Base-by-base conservation (phyloP, 768 basidiomycete species). In the Leccinum rimulosum region DNA sequence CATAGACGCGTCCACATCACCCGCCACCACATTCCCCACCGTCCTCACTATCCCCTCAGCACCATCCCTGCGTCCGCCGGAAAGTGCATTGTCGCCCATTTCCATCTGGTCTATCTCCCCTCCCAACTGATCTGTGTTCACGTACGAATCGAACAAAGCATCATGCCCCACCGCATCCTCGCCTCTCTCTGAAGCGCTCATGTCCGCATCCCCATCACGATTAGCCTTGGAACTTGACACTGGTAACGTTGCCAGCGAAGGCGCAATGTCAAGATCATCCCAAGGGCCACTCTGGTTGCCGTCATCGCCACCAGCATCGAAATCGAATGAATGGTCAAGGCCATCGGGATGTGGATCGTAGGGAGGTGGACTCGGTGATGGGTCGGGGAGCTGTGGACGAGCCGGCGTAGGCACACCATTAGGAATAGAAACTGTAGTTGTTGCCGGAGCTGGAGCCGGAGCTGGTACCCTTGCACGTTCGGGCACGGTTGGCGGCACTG, bases 91-190 rank as follows among this genome's bases (percentile, higher is more conserved):
- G 14, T 51, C 50, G 8, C n/a, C 28, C 22, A 28, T 27, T 33
- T 5, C 54, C 14, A 45, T 53, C 7, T 52, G 56, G 27, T 52
- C 53, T 7, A 2, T 12, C 19, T 50, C 59, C 17, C 38, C 67
- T 38, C 36, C 58, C 2, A 61, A 22, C 9, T 60, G 61, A 17
- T 69, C 64, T 60, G 68, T 57, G 25, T 70, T 66, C 43, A 70
- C 27, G 53, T 61, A 70, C 49, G 68, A 68, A 38, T 66, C 58
- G 9, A 69, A 62, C 33, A 69, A 33, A 17, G 54, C 28, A 11
- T 70, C 68, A 2, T 48, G 30, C 11, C 31, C 63, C 14, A 22
- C 9, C 27, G 2, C 33, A 30, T 57, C 62, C 30, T 56, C 68
- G 17, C 1, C 35, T 1, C 28, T 25, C 9, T 48, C 67, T 11